Evolutionary conservation across 345 rosid genomes (phyloP).

Genomic region (Brassica incana): DNA sequence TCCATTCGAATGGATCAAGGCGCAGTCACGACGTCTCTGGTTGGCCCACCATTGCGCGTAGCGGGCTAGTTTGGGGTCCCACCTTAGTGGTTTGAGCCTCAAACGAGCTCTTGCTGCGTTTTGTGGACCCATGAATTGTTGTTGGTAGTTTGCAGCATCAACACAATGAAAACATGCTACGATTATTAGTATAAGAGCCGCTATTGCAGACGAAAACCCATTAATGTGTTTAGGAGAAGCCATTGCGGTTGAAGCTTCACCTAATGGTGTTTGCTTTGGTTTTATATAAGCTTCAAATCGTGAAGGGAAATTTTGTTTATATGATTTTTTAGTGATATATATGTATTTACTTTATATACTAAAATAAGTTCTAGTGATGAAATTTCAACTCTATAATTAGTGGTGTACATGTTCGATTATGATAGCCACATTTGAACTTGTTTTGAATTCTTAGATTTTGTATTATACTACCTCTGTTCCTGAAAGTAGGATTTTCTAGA

Average conservation of each 20-base stretch:
- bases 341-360: background rate
- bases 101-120: constrained; percentile 61
- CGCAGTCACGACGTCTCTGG: constrained; percentile 67
- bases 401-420: constrained; percentile 57
- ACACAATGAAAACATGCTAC: constrained; percentile 18
- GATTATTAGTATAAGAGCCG: constrained; percentile 24
- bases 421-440: constrained; percentile 46
- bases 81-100: constrained; percentile 51
- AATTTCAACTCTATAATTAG: constrained; percentile 42
- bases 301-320: background rate
- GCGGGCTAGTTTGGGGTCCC: constrained; percentile 55
- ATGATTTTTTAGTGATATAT: background rate
- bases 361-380: background rate
- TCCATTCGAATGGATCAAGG: constrained; percentile 71
- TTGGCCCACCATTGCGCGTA: constrained; percentile 68
- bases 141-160: constrained; percentile 32
- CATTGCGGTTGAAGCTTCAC: constrained; percentile 32
- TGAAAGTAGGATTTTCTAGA: too few relatives aligned
- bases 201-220: constrained; percentile 20
- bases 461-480: too few relatives aligned
- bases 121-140: constrained; percentile 64
- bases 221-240: constrained; percentile 21
- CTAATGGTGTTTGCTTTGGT: constrained; percentile 1
- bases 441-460: constrained; percentile 35
- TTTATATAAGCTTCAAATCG: constrained; percentile 20